Conservation (phyloP, 768 basidiomycete species). For the Boletus vinaceobasis region DNA sequence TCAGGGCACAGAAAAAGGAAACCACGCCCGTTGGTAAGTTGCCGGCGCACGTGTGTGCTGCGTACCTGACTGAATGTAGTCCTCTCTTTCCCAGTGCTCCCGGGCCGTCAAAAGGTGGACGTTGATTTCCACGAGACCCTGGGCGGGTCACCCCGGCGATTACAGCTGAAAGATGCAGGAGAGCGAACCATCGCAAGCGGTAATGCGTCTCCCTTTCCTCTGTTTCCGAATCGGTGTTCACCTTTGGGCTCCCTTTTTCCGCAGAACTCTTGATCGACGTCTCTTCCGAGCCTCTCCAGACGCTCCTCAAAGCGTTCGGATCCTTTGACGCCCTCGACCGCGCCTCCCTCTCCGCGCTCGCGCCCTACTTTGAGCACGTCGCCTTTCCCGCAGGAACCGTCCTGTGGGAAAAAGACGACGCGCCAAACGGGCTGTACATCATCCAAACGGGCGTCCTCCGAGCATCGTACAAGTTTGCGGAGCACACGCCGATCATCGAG, state of each 20-base stretch:
- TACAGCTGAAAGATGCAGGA: constrained; percentile 69
- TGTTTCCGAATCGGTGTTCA: neutral
- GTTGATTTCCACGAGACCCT: constrained; percentile 41
- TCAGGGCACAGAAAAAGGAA: constrained; percentile 61
- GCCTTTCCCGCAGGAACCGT: constrained; percentile 53
- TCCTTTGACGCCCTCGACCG: constrained; percentile 60
- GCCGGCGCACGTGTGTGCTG: neutral
- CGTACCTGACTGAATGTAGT: neutral
- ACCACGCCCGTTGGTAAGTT: constrained; percentile 42
- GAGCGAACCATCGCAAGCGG: constrained; percentile 65
- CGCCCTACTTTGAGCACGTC: constrained; percentile 67
- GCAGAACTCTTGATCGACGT: constrained; percentile 32
- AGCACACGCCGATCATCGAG: constrained; percentile 62
- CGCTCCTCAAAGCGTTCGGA: constrained; percentile 76
- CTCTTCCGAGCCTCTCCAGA: constrained; percentile 62
- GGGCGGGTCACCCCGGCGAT: constrained; percentile 62
- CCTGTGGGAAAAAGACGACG: constrained; percentile 77
- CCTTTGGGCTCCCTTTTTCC: no score
- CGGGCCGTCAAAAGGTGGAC: constrained; percentile 53
- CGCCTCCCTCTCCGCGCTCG: constrained; percentile 58
- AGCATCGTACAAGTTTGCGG: constrained; percentile 77
- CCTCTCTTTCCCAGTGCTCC: constrained; percentile 40
- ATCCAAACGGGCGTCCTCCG: constrained; percentile 84
- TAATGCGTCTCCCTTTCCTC: constrained; percentile 22
- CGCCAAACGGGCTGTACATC: constrained; percentile 81